Conservation (phyloP, 1,284 basidiomycete species). For the Sanguinoderma infundibulare region DNA sequence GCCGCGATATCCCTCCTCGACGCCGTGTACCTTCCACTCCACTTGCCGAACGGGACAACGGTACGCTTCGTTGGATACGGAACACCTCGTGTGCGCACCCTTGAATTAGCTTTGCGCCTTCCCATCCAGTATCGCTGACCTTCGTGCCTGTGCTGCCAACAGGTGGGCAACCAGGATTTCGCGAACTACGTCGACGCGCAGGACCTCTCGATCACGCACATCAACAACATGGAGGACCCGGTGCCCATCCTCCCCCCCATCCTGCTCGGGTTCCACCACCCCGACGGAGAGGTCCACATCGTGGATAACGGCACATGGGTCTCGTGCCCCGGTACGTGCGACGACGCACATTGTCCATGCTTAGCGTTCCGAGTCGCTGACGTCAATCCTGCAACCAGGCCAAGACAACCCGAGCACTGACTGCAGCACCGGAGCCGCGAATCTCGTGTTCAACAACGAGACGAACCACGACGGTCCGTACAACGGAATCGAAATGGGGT, state of each 20-base stretch:
- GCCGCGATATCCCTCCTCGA: slow-evolving; percentile 54
- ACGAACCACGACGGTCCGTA: slow-evolving; percentile 63
- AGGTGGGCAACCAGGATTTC: slow-evolving; percentile 60
- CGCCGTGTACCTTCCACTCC: slow-evolving; percentile 48
- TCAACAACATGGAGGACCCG: slow-evolving; percentile 34
- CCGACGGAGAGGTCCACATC: slow-evolving; percentile 64
- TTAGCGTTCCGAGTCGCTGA: background rate
- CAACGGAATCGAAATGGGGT: slow-evolving; percentile 57
- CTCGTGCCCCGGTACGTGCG: slow-evolving; percentile 46
- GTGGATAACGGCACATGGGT: slow-evolving; percentile 49
- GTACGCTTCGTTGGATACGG: slow-evolving; percentile 49
- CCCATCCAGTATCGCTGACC: background rate
- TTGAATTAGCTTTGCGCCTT: background rate
- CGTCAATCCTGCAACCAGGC: slow-evolving; percentile 32
- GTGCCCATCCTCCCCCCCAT: slow-evolving; percentile 42
- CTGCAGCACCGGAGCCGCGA: slow-evolving; percentile 62
- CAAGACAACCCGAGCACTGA: slow-evolving; percentile 57
- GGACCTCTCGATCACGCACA: slow-evolving; percentile 28
- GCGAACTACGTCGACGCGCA: slow-evolving; percentile 58
- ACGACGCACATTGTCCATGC: background rate
- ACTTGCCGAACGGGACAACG: slow-evolving; percentile 40
- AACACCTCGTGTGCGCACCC: slow-evolving; percentile 54
- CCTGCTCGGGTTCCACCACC: slow-evolving; percentile 58
- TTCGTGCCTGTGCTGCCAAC: background rate
- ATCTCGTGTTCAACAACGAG: slow-evolving; percentile 47